These are phyloP conservation scores for Talaromyces sp. DNA, from an alignment of 2,329 filamentous ascomycete genomes.

Conservation along the genomic window DNA sequence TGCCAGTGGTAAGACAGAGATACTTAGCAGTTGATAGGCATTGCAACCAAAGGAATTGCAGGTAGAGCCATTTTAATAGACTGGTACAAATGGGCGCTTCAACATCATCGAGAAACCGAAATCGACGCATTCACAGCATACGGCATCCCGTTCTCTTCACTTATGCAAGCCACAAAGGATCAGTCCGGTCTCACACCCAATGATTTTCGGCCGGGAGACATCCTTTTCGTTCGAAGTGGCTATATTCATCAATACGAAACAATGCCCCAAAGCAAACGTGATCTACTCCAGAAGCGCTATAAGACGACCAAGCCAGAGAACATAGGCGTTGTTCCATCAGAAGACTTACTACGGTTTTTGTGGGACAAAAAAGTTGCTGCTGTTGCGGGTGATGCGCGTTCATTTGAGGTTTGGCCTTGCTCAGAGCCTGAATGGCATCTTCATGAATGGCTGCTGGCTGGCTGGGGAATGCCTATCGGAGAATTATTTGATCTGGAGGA, in stretches of 20 bases:
- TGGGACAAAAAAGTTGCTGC: neutral
- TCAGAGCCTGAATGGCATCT: neutral
- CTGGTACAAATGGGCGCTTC: neutral
- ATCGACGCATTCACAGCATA: neutral
- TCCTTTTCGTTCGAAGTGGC: neutral
- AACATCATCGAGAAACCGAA: neutral
- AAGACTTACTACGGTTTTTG: neutral
- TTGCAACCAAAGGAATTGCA: neutral
- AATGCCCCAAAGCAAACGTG: neutral
- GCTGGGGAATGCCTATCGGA: slow-evolving; percentile 23
- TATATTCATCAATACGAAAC: neutral
- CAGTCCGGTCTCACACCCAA: neutral
- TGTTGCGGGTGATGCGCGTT: neutral
- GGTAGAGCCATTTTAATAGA: neutral
- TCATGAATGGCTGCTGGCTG: slow-evolving; percentile 4
- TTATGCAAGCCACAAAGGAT: neutral
- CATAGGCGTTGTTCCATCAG: neutral
- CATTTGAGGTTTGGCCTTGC: neutral
- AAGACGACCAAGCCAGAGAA: neutral
- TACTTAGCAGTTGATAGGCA: neutral
- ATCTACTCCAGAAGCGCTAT: neutral
- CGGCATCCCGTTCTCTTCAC: neutral
- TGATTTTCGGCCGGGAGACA: neutral
- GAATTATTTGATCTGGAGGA: slow-evolving; percentile 26
- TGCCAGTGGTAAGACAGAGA: neutral